These are phyloP conservation scores for Lactifluus subvellereus DNA, from an alignment of 768 basidiomycete species.

Conservation along the genomic window DNA sequence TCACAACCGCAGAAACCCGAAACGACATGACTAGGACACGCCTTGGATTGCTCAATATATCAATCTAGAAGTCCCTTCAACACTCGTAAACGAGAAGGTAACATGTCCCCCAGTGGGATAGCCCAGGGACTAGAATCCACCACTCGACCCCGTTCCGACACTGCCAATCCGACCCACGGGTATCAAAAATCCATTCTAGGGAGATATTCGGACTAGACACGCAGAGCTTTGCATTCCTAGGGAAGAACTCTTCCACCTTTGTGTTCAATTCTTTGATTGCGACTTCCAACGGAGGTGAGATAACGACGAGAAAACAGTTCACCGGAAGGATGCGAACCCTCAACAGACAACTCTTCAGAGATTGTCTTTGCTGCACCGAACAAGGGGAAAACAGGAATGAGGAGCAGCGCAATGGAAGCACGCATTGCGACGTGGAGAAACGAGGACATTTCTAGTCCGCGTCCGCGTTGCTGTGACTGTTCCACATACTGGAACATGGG, in stretches of 20 bases:
- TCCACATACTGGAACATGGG: background rate
- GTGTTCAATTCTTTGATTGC: background rate
- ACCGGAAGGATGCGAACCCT: background rate
- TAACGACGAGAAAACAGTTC: background rate
- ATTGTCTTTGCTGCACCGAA: background rate
- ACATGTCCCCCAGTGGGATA: background rate
- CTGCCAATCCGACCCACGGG: background rate
- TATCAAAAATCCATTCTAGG: background rate
- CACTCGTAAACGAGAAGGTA: background rate
- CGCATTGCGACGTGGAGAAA: background rate
- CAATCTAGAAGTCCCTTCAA: background rate
- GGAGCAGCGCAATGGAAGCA: background rate
- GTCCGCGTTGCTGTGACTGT: too few relatives aligned
- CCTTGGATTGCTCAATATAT: background rate
- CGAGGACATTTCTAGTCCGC: background rate
- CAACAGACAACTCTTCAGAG: background rate
- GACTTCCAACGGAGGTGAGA: background rate
- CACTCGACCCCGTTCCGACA: background rate
- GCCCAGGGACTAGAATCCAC: background rate
- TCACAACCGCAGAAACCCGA: background rate
- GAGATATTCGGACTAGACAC: too few relatives aligned
- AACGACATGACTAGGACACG: background rate
- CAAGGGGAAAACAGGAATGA: background rate
- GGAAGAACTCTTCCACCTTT: background rate
- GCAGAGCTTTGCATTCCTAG: background rate